Conservation (phyloP, 345 rosid genomes). For the Viola odorata region DNA sequence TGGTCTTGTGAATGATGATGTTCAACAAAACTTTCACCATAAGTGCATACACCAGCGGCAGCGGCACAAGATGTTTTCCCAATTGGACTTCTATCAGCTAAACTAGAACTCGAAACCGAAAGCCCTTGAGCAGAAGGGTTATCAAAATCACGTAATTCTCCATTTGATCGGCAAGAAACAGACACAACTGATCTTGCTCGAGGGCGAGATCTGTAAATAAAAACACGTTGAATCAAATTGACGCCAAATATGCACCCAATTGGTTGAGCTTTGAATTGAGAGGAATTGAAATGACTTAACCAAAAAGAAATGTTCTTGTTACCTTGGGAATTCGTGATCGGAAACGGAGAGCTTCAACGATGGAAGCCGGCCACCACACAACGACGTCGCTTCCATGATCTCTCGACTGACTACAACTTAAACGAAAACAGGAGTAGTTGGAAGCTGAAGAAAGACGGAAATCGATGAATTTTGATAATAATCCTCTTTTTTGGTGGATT, state of each 20-base stretch:
- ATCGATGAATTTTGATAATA: neutral
- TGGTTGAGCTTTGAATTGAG: neutral
- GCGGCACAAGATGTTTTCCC: slow-evolving; percentile 35
- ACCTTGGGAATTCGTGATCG: neutral
- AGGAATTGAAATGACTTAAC: neutral
- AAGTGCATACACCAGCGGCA: slow-evolving; percentile 27
- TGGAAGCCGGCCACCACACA: slow-evolving; percentile 1
- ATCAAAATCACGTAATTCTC: slow-evolving; percentile 10
- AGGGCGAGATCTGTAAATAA: slow-evolving; percentile 22
- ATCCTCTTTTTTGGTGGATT: no score
- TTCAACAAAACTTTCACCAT: slow-evolving; percentile 23
- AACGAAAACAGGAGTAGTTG: no score
- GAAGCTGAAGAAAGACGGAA: neutral
- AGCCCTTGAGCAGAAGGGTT: slow-evolving; percentile 17
- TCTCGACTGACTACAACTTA: neutral
- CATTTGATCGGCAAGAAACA: slow-evolving; percentile 14
- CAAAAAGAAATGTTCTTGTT: neutral
- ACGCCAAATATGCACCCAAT: neutral
- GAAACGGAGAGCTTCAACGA: slow-evolving; percentile 8
- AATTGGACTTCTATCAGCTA: slow-evolving; percentile 22
- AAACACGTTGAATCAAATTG: neutral
- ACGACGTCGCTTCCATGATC: slow-evolving; percentile 17
- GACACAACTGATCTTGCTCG: slow-evolving; percentile 13
- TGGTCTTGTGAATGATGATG: slow-evolving; percentile 25
- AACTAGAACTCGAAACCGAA: slow-evolving; percentile 10